Evolutionary conservation across 352 stramenopile genomes (phyloP).

Genomic region (Phytopythium mirpurense): DNA sequence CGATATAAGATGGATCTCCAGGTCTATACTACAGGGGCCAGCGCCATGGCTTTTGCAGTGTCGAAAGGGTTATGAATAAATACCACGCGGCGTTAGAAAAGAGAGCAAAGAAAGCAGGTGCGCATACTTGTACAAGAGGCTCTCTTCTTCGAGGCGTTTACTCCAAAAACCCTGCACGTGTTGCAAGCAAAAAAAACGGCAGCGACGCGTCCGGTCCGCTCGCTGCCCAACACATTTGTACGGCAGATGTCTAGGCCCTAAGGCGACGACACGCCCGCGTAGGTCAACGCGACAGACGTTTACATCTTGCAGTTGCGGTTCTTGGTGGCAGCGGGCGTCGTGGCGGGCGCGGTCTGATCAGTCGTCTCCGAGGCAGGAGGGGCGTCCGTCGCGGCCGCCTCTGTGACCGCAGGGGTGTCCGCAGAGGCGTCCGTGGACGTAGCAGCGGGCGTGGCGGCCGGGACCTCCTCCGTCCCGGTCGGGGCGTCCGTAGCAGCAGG

Average conservation of each 20-base stretch:
- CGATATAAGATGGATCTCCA: no score
- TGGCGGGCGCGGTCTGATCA: conserved; percentile 11
- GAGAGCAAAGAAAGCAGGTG: not conserved
- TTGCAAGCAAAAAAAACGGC: conserved; percentile 3
- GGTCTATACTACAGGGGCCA: no score
- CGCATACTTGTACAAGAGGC: not conserved
- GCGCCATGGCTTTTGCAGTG: no score
- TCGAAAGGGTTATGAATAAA: no score
- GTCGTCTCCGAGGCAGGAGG: no score
- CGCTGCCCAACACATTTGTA: no score
- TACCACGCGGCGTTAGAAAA: not conserved
- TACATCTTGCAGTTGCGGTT: conserved; percentile 8
- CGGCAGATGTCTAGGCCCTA: conserved; percentile 2
- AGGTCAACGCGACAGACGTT: not conserved
- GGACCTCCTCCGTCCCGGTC: conserved; percentile 5
- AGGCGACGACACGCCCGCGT: not conserved
- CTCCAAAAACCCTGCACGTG: conserved; percentile 1
- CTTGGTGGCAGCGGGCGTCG: conserved; percentile 7
- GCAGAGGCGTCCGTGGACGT: conserved; percentile 14
- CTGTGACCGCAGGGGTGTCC: no score
- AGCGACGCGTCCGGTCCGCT: not conserved
- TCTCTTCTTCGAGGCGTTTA: conserved; percentile 1
- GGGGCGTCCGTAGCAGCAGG: conserved; percentile 11
- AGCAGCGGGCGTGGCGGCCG: conserved; percentile 12
- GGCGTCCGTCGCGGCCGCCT: no score